phyloP scores from a whole-genome alignment of 805 yeast species.

The Pichia exigua region DNA sequence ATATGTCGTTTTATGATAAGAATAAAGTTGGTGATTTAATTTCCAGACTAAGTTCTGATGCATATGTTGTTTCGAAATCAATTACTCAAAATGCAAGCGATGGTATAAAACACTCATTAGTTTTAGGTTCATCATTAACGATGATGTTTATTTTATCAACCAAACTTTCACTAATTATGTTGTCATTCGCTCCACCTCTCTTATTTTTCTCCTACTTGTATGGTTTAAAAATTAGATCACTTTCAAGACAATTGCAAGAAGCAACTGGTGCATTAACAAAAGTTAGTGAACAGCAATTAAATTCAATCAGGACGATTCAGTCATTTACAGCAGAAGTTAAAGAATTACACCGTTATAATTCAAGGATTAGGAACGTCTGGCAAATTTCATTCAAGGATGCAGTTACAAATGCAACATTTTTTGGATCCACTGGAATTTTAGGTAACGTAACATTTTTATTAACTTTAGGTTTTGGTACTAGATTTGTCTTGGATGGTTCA shows the following conservation, averaged over 20 bases:
- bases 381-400: conserved; percentile 77
- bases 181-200: conserved; percentile 77
- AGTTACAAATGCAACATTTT: conserved; percentile 66
- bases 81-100: conserved; percentile 86
- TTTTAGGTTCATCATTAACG: conserved; percentile 75
- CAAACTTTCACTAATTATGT: conserved; percentile 70
- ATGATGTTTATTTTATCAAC: conserved; percentile 87
- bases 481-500: conserved; percentile 63
- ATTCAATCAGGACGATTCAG: conserved; percentile 81
- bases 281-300: conserved; percentile 85
- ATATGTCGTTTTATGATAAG: conserved; percentile 81
- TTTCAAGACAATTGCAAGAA: conserved; percentile 74
- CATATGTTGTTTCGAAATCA: conserved; percentile 80
- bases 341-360: conserved; percentile 69
- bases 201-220: conserved; percentile 74
- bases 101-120: conserved; percentile 74
- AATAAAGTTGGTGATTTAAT: conserved; percentile 90
- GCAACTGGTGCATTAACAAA: conserved; percentile 82
- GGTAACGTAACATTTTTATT: conserved; percentile 78
- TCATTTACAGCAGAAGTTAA: conserved; percentile 80
- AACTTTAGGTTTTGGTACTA: conserved; percentile 71
- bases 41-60: conserved; percentile 80
- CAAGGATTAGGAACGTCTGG: conserved; percentile 60
- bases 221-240: conserved; percentile 68
- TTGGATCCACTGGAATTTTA: conserved; percentile 72